phyloP scores from a whole-genome alignment of 139 green algal genomes.

The Chlamydomonas urium region DNA sequence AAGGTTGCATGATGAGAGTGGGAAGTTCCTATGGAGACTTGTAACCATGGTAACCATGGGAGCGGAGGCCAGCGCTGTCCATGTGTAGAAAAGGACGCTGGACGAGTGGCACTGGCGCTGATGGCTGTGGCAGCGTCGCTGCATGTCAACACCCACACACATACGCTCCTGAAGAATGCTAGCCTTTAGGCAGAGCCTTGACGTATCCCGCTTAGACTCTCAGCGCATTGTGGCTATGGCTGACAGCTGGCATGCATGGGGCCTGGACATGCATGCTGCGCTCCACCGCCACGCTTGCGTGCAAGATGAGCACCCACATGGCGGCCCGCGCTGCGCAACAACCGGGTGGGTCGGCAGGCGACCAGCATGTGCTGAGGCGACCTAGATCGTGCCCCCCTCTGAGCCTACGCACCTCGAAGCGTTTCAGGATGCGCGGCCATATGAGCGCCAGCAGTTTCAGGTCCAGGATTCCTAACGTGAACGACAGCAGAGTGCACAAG shows the following conservation, averaged over 20 bases:
- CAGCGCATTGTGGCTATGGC: too few species aligned
- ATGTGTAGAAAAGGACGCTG: neutral
- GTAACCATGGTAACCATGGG: neutral
- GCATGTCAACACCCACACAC: too few species aligned
- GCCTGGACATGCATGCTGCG: too few species aligned
- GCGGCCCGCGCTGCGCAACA: neutral
- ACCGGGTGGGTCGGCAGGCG: neutral
- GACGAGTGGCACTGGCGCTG: too few species aligned
- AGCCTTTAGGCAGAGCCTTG: too few species aligned
- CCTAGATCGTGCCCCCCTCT: too few species aligned
- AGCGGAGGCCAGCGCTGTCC: neutral
- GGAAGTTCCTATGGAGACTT: neutral
- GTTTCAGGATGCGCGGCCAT: neutral
- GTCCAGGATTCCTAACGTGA: slow-evolving; percentile 4
- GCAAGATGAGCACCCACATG: too few species aligned
- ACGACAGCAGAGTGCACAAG: neutral
- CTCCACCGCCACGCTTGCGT: too few species aligned
- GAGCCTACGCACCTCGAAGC: slow-evolving; percentile 11
- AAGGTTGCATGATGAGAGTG: neutral
- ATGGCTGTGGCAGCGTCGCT: too few species aligned
- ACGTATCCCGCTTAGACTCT: too few species aligned
- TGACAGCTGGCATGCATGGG: too few species aligned
- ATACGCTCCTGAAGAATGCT: too few species aligned
- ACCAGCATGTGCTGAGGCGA: neutral
- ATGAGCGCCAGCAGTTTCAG: neutral